Conservation (phyloP, 140 eudicot genomes). For the Senecio squalidus region DNA sequence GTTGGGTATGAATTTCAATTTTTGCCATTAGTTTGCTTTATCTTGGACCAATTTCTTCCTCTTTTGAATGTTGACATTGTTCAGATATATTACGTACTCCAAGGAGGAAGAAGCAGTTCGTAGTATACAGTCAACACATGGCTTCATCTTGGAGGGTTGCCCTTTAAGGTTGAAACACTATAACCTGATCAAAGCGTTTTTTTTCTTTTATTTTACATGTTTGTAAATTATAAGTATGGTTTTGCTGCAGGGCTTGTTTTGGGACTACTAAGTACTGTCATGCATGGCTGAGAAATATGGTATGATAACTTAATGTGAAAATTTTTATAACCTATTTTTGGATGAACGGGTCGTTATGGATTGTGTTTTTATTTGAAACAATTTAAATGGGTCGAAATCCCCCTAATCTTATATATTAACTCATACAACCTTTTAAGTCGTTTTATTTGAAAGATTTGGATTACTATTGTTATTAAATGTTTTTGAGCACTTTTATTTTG, state of each 20-base stretch:
- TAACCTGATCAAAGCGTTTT: not conserved
- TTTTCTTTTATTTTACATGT: conserved; percentile 2
- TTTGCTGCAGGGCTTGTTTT: conserved; percentile 78
- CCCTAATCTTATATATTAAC: too few relatives aligned
- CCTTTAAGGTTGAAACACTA: conserved; percentile 44
- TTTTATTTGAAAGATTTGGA: too few relatives aligned
- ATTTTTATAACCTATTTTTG: too few relatives aligned
- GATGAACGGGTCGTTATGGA: too few relatives aligned
- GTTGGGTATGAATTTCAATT: not conserved
- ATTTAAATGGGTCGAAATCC: too few relatives aligned
- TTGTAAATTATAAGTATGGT: not conserved
- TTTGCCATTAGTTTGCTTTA: not conserved
- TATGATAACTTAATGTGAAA: conserved; percentile 24
- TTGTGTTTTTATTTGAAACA: too few relatives aligned
- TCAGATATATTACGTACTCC: conserved; percentile 50
- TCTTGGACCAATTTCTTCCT: not conserved
- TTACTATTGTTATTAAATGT: too few relatives aligned
- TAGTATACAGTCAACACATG: conserved; percentile 44
- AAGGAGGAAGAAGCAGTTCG: conserved; percentile 57
- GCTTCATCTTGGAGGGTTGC: conserved; percentile 65
- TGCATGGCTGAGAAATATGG: conserved; percentile 87
- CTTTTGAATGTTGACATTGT: not conserved
- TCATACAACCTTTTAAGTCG: too few relatives aligned
- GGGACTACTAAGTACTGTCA: conserved; percentile 97
- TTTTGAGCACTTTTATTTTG: not conserved